These are phyloP conservation scores for Trichoderma asperellum DNA, from an alignment of 2,329 filamentous ascomycete species.

Conservation along the genomic window DNA sequence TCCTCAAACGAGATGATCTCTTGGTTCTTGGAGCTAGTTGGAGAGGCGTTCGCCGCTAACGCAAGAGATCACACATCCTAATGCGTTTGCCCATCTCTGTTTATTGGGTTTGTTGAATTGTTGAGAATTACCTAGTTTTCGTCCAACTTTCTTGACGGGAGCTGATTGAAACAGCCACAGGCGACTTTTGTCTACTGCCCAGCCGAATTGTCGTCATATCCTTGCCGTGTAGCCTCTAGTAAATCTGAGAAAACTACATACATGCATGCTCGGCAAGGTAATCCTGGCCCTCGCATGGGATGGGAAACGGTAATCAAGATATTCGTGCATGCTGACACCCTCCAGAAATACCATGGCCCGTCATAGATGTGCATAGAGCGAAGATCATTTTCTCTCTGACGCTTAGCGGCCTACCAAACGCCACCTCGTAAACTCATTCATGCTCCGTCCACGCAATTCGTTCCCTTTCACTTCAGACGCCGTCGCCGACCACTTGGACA, in stretches of 20 bases:
- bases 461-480: neutral
- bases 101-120: neutral
- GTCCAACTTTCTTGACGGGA: neutral
- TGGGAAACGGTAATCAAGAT: neutral
- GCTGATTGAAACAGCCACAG: neutral
- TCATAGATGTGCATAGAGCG: neutral
- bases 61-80: constrained; percentile 3
- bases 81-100: neutral
- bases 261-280: neutral
- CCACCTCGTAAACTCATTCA: constrained; percentile 12
- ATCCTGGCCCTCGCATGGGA: neutral
- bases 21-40: constrained; percentile 2
- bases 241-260: neutral
- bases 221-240: neutral
- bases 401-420: neutral
- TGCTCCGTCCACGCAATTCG: neutral
- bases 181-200: no score
- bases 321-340: neutral
- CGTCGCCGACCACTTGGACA: constrained; percentile 10
- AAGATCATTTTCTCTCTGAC: constrained; percentile 3
- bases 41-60: constrained; percentile 18
- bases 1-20: constrained; percentile 3
- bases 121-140: neutral
- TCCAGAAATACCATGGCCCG: neutral
- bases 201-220: neutral